These are phyloP conservation scores for Anisodus acutangulus DNA, from an alignment of 257 asterid genomes.

Conservation along the genomic window DNA sequence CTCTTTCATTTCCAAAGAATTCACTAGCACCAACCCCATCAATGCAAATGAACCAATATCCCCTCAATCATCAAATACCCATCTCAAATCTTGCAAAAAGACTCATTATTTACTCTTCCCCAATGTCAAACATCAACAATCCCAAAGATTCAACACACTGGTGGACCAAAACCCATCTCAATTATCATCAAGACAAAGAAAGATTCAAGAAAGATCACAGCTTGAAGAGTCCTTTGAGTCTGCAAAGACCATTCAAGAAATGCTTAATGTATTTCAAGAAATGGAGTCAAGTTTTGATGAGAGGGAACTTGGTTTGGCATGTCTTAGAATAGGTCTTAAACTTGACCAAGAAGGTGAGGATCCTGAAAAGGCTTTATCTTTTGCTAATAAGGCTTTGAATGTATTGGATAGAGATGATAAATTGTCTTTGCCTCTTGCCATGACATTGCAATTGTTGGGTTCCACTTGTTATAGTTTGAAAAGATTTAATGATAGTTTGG, in stretches of 20 bases:
- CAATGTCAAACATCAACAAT: conserved; percentile 31
- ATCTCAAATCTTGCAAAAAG: conserved; percentile 42
- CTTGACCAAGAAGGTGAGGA: conserved; percentile 79
- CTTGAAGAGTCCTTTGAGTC: conserved; percentile 91
- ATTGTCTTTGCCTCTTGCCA: conserved; percentile 73
- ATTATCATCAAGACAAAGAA: conserved; percentile 73
- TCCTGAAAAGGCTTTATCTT: conserved; percentile 71
- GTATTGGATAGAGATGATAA: conserved; percentile 60
- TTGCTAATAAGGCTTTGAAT: conserved; percentile 70
- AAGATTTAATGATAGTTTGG: conserved; percentile 83
- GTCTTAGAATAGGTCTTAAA: conserved; percentile 81
- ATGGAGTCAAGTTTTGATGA: conserved; percentile 76
- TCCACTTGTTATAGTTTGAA: conserved; percentile 63
- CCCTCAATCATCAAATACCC: conserved; percentile 42
- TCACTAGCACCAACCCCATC: conserved; percentile 26
- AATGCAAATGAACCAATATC: conserved; percentile 31
- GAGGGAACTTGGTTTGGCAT: conserved; percentile 75
- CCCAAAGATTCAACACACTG: conserved; percentile 51
- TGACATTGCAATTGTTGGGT: conserved; percentile 88
- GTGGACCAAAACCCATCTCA: conserved; percentile 48
- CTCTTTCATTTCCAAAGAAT: conserved; percentile 43
- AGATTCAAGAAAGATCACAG: conserved; percentile 58
- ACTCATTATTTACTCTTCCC: conserved; percentile 45
- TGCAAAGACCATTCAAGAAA: conserved; percentile 69
- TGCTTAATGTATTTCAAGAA: conserved; percentile 67